Evolutionary conservation across 306 rosid genomes (phyloP).

Genomic region (Prunus persica): DNA sequence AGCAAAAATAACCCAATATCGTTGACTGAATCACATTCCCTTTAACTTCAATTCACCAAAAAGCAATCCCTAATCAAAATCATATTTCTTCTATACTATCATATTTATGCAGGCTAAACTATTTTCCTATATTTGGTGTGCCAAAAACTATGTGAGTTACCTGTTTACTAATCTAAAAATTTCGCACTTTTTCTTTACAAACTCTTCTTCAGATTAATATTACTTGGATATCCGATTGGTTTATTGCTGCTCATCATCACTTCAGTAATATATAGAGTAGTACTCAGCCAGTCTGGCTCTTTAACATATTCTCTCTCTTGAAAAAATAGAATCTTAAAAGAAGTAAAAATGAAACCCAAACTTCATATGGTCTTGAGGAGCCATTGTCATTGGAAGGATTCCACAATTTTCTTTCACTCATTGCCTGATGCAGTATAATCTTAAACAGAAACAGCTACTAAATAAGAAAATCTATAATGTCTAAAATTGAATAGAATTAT

Average conservation of each 20-base stretch:
- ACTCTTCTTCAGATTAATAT: neutral
- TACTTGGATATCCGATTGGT: neutral
- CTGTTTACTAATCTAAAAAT: neutral
- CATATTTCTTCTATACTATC: neutral
- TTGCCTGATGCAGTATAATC: conserved; percentile 1
- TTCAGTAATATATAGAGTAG: neutral
- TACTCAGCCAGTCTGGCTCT: neutral
- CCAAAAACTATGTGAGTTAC: neutral
- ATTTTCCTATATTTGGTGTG: neutral
- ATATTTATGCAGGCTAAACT: neutral
- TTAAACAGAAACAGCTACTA: conserved; percentile 11
- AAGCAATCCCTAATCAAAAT: neutral
- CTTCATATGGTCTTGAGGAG: neutral
- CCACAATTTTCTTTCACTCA: neutral
- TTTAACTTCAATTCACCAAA: neutral
- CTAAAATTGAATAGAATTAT: neutral
- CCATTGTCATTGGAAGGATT: neutral
- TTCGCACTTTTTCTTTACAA: neutral
- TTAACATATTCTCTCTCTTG: neutral
- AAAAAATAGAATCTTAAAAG: too few relatives aligned
- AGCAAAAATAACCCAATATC: neutral
- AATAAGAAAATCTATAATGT: conserved; percentile 9
- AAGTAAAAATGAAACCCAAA: neutral
- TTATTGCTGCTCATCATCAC: neutral
- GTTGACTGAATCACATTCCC: neutral